Evolutionary conservation across 805 yeast genomes (phyloP).

Genomic region (Kluyveromyces nonfermentans): DNA sequence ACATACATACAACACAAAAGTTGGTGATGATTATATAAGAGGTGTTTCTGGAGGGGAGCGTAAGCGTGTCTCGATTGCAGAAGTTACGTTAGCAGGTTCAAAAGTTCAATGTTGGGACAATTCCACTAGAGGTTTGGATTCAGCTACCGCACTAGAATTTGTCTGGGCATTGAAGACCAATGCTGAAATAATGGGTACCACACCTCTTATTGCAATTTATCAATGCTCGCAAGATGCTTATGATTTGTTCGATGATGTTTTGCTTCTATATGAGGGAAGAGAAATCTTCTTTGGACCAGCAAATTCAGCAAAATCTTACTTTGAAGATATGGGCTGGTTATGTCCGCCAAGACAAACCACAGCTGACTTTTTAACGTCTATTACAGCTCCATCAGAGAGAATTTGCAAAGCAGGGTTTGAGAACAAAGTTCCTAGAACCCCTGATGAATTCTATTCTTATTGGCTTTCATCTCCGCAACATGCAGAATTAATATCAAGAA

Average conservation of each 20-base stretch:
- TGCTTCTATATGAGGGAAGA: conserved; percentile 45
- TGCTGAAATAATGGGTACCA: conserved; percentile 39
- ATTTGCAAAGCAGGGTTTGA: conserved; percentile 35
- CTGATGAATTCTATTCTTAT: conserved; percentile 40
- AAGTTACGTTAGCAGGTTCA: conserved; percentile 43
- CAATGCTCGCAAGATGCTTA: conserved; percentile 50
- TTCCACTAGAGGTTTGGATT: conserved; percentile 57
- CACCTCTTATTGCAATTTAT: conserved; percentile 54
- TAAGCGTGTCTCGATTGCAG: conserved; percentile 68
- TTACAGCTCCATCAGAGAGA: conserved; percentile 47
- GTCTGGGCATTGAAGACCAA: conserved; percentile 44
- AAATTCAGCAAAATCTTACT: conserved; percentile 38
- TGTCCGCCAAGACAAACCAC: conserved; percentile 52
- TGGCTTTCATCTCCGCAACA: conserved; percentile 42
- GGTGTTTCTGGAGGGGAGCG: conserved; percentile 75
- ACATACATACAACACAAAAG: conserved; percentile 55
- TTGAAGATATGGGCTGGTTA: conserved; percentile 44
- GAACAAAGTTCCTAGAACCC: conserved; percentile 42
- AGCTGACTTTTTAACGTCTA: conserved; percentile 48
- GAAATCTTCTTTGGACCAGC: conserved; percentile 47
- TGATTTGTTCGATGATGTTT: conserved; percentile 45
- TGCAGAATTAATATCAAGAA: conserved; percentile 31
- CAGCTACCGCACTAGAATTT: conserved; percentile 53
- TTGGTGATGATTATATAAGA: conserved; percentile 56
- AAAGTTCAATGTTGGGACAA: conserved; percentile 47